A percentile compares a stretch with the other conserved stretches of the same genome.
These are phyloP conservation scores for Claviceps quebecensis DNA, from an alignment of 2,329 filamentous ascomycete genomes.

Conservation along the genomic window DNA sequence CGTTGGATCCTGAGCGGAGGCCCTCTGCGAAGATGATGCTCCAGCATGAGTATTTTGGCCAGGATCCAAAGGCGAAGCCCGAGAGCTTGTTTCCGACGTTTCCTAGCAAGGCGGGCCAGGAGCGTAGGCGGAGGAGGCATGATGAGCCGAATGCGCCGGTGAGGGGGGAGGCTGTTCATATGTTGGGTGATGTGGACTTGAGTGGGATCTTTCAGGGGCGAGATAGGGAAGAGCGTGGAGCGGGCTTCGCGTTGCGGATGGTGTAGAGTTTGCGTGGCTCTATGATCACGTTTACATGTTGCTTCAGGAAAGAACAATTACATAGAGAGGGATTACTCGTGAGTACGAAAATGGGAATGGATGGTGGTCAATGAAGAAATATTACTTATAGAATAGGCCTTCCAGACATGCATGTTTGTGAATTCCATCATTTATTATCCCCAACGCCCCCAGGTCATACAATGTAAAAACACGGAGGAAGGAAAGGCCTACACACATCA, in stretches of 20 bases:
- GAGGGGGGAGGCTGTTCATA: constrained; percentile 50
- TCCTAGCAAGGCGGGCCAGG: constrained; percentile 85
- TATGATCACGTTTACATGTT: not conserved
- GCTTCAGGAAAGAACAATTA: not conserved
- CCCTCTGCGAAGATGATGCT: constrained; percentile 64
- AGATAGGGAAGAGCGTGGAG: constrained; percentile 50
- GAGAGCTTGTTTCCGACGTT: constrained; percentile 94
- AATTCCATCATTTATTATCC: too few relatives aligned
- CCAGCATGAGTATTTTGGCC: constrained; percentile 68
- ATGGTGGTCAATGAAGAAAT: too few relatives aligned
- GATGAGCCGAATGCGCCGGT: constrained; percentile 65
- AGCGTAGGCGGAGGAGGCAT: constrained; percentile 55
- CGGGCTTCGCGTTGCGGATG: constrained; percentile 53
- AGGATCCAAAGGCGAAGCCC: constrained; percentile 81
- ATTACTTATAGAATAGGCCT: not conserved
- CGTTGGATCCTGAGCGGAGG: constrained; percentile 58
- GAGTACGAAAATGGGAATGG: too few relatives aligned
- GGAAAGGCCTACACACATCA: not conserved
- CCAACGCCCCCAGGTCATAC: not conserved
- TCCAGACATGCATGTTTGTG: not conserved
- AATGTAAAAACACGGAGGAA: not conserved
- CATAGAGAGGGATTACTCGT: too few relatives aligned
- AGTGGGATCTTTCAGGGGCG: constrained; percentile 56
- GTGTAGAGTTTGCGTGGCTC: constrained; percentile 16
- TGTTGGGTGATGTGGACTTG: constrained; percentile 45